These are phyloP conservation scores for Flaveria trinervia DNA, from an alignment of 129 eudicot genomes.

Conservation along the genomic window DNA sequence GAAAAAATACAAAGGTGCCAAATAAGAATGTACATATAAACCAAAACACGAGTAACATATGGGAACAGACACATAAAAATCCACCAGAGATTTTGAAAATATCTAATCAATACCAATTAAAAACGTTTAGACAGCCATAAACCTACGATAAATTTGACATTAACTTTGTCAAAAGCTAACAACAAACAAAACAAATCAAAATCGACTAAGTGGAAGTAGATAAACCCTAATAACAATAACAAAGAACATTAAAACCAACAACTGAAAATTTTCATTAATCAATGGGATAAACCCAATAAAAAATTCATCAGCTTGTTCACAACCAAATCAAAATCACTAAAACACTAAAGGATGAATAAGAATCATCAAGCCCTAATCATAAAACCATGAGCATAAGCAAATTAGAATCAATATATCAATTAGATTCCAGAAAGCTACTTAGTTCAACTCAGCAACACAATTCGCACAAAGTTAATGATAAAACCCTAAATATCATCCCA, in stretches of 20 bases:
- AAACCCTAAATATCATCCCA: slow-evolving; percentile 22
- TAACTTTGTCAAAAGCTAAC: too few species aligned
- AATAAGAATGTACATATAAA: too few species aligned
- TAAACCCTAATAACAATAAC: slow-evolving; percentile 9
- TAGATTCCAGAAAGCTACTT: not conserved
- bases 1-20: not conserved
- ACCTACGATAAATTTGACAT: too few species aligned
- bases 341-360: too few species aligned
- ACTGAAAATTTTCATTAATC: not conserved
- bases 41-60: not conserved
- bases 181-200: too few species aligned
- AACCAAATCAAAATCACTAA: not conserved
- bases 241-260: not conserved
- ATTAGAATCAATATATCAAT: not conserved
- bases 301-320: not conserved
- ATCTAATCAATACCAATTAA: too few species aligned
- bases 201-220: not conserved
- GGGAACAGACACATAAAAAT: too few species aligned
- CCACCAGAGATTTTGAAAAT: not conserved
- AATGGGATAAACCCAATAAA: not conserved
- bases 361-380: slow-evolving; percentile 19
- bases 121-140: too few species aligned
- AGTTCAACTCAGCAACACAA: not conserved
- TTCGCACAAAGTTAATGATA: not conserved
- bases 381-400: slow-evolving; percentile 5